A percentile compares a stretch with the other conserved stretches of the same genome.
Conservation (phyloP, 345 rosid genomes). For the Salix brachista region DNA sequence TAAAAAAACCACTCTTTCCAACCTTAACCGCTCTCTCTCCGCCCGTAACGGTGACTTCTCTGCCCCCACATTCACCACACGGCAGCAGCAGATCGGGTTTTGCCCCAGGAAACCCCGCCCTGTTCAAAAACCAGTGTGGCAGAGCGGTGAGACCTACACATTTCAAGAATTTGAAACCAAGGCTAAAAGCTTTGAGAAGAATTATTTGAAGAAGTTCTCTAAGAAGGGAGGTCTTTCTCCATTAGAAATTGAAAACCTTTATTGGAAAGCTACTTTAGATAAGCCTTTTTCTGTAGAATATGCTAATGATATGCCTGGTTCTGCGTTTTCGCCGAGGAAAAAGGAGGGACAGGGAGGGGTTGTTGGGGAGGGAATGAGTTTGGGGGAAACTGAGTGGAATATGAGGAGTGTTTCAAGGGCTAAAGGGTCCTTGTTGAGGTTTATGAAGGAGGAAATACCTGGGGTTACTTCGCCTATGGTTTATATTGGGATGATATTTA, state of each 20-base stretch:
- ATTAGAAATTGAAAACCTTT: slow-evolving; percentile 78
- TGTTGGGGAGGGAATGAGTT: slow-evolving; percentile 54
- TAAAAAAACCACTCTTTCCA: slow-evolving; percentile 58
- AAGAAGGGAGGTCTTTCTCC: slow-evolving; percentile 60
- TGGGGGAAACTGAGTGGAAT: slow-evolving; percentile 93
- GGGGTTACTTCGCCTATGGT: slow-evolving; percentile 99
- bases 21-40: slow-evolving; percentile 79
- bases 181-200: slow-evolving; percentile 71
- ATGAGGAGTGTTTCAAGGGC: slow-evolving; percentile 95
- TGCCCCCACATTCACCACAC: slow-evolving; percentile 87
- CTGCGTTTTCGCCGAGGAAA: slow-evolving; percentile 71
- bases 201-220: slow-evolving; percentile 54
- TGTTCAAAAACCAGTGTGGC: slow-evolving; percentile 88
- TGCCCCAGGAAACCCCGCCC: slow-evolving; percentile 90
- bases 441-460: slow-evolving; percentile 97
- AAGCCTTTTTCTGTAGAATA: slow-evolving; percentile 94
- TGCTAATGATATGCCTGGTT: slow-evolving; percentile 98
- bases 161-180: slow-evolving; percentile 84
- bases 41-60: slow-evolving; percentile 44
- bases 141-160: slow-evolving; percentile 87
- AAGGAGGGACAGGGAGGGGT: slow-evolving; percentile 29
- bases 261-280: slow-evolving; percentile 91
- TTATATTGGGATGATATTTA: slow-evolving; percentile 91
- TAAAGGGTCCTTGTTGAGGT: slow-evolving; percentile 80
- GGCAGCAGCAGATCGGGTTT: slow-evolving; percentile 99